Evolutionary conservation across 176 grass and related monocot species (phyloP).

Genomic region (Hsuehochloa calcarea): DNA sequence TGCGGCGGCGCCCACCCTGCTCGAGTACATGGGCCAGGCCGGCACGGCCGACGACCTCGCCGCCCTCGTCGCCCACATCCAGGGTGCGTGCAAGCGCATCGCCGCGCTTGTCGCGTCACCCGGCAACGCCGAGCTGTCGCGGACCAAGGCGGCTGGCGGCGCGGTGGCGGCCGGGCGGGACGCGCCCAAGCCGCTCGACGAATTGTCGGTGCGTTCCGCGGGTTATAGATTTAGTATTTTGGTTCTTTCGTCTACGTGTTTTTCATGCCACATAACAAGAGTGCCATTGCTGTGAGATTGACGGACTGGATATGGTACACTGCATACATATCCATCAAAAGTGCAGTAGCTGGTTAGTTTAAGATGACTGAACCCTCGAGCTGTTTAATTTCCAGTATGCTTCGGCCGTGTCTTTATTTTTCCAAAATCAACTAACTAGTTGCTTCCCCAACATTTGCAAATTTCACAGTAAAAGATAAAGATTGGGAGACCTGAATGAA

Average conservation of each 20-base stretch:
- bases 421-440: background rate
- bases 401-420: background rate
- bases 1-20: slow-evolving; percentile 30
- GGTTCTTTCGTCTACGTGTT: background rate
- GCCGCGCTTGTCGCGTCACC: slow-evolving; percentile 71
- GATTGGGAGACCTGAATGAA: background rate
- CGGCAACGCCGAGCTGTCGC: slow-evolving; percentile 45
- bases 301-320: background rate
- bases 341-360: background rate
- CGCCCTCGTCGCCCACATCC: slow-evolving; percentile 70
- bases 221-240: background rate
- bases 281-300: background rate
- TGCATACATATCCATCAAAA: background rate
- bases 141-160: background rate
- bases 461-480: background rate
- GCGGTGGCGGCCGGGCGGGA: slow-evolving; percentile 46
- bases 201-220: slow-evolving; percentile 49
- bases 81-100: slow-evolving; percentile 90
- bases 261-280: background rate
- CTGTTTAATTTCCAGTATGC: background rate
- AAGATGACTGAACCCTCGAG: background rate
- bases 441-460: background rate
- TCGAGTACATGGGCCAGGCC: slow-evolving; percentile 55
- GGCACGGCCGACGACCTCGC: slow-evolving; percentile 51
- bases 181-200: slow-evolving; percentile 79